Evolutionary conservation across 73 alveolate genomes (phyloP).

Genomic region (Symbiodinium natans): DNA sequence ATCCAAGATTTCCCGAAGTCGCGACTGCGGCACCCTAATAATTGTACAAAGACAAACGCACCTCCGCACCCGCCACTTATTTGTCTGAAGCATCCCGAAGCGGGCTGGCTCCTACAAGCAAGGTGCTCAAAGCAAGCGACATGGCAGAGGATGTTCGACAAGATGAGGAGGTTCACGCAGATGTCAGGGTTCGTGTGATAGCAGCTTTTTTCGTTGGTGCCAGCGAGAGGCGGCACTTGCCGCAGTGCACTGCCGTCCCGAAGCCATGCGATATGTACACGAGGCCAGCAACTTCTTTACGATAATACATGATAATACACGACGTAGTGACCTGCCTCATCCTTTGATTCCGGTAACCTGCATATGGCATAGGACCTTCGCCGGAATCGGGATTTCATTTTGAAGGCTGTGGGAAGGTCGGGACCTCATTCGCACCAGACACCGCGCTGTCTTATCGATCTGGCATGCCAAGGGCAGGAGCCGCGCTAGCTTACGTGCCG

Average conservation of each 20-base stretch:
- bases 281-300: constrained; percentile 5
- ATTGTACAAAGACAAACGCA: no score
- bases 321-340: no score
- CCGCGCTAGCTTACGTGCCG: constrained; percentile 62
- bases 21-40: no score
- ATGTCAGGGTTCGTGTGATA: background rate
- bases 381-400: constrained; percentile 32
- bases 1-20: no score
- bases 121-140: constrained; percentile 58
- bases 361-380: constrained; percentile 83
- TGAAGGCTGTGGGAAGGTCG: constrained; percentile 79
- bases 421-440: background rate
- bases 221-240: constrained; percentile 52
- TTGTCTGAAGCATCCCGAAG: no score
- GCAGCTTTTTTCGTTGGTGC: background rate
- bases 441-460: background rate
- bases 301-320: no score
- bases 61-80: no score
- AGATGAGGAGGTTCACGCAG: constrained; percentile 35
- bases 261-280: constrained; percentile 87
- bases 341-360: no score
- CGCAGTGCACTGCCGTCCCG: constrained; percentile 82
- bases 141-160: constrained; percentile 47
- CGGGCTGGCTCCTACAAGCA: background rate
- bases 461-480: constrained; percentile 44